Evolutionary conservation across 2,329 filamentous ascomycete species (phyloP), one percentile per base, ranked within the genome.

Genomic region (Aspergillus melleus): DNA sequence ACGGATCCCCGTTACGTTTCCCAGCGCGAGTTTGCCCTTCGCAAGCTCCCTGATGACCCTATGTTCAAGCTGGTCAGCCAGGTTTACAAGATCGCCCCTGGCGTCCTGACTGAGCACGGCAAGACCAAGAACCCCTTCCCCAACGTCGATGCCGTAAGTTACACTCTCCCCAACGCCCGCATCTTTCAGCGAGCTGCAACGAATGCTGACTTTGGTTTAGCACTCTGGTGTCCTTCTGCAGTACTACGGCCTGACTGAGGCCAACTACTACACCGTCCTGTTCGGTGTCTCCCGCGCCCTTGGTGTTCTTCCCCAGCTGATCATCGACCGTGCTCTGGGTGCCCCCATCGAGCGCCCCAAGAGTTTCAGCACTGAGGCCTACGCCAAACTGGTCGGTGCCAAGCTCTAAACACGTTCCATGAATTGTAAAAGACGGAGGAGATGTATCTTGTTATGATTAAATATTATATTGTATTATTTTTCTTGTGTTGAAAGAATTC

Each of bases 41-140:
- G 91, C 84, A 91, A 97, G 79, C 88, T 97, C 78, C 91, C 94
- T 76, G 86, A 96, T 75, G 95, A 98, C 86, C 93, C 94, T 74
- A 96, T 99, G 93, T 99, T 97, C 91, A 92, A 99, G 88, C 91
- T 99, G 71, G 95, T 99, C 83, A 96, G 91, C 87, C 95, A 99
- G 85, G 95, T 99, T 72, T 99, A 98, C 91, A 99, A 99, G 91
- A 98, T 99, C 74, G 95, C 95, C 67, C 95, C 95, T 67, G 90
- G 90, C 75, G 95, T 99, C 73, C 86, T 99, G 79, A 99, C 95
- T 69, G 92, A 99, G 89, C 95, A 99, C 85, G 95, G 95, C 84
- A 99, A 99, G 91, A 98, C 94, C 86, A 98, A 98, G 91, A 97
- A 98, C 90, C 94, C 94, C 69, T 98, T 86, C 87, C 95, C 95